Base-by-base conservation (phyloP, 1,284 basidiomycete species). In the Marasmius oreades region DNA sequence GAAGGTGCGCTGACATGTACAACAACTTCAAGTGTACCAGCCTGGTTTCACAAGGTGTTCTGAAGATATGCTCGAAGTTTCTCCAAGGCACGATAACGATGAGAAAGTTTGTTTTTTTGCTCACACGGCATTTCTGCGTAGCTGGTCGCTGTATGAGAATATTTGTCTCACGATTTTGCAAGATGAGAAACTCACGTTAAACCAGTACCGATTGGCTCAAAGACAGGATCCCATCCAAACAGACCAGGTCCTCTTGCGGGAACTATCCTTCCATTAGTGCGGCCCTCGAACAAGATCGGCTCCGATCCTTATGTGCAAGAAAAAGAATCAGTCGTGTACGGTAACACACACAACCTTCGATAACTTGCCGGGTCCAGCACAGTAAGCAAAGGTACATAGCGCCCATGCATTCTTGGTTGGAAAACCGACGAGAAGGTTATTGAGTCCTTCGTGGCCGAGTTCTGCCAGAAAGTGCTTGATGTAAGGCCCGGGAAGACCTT, bases 321-420 rank as follows among this genome's bases (percentile, higher is more conserved):
- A 8, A 31, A 39, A 20, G 11, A 20, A 60, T 50, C 16, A 51
- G 14, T 23, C 51, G 24, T 20, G 36, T 14, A 31, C 16, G 24
- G 18, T 36, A 23, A 45, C 48, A 23, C 34, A 45, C 11, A 33
- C 39, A 39, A 12, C 1, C 10, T 53, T 33, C 10, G 26, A 31
- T 16, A 48, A 45, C 26, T 8, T 68, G 64, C 84, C 87, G 10
- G 94, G 93, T 0, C 93, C 93, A 2, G 90, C 76, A 52, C 85
- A 92, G 71, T 97, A 98, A 7, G 95, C 96, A 64, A 98, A 98
- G 0, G 96, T 98, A 74, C 96, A 98, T 7, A 98, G 77, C 0
- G 95, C 95, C 63, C 87, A 90, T 0, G 97, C 96, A 14, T 80
- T 81, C 57, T 84, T 92, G 8, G 85, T 90, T 0, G 79, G 73